phyloP scores from a whole-genome alignment of 2,329 filamentous ascomycete species.

The Botrytis fragariae region DNA sequence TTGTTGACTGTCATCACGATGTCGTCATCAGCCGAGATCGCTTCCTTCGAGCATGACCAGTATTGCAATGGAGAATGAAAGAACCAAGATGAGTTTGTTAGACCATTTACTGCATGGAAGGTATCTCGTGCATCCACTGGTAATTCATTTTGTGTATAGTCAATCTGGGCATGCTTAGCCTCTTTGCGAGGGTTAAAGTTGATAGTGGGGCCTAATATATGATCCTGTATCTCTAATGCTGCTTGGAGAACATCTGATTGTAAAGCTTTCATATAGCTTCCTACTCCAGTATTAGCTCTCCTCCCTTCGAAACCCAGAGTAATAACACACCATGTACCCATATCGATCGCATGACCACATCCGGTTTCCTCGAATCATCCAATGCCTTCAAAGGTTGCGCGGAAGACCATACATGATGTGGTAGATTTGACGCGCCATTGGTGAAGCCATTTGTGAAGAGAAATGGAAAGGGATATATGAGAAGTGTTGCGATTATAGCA shows the following conservation, averaged over 20 bases:
- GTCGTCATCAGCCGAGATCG: slow-evolving; percentile 58
- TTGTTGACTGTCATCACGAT: slow-evolving; percentile 69
- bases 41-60: slow-evolving; percentile 65
- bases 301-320: background rate
- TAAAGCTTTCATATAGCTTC: slow-evolving; percentile 73
- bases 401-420: slow-evolving; percentile 79
- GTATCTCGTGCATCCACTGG: slow-evolving; percentile 47
- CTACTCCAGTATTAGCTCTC: slow-evolving; percentile 28
- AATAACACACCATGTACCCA: slow-evolving; percentile 67
- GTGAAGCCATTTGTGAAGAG: slow-evolving; percentile 70
- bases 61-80: slow-evolving; percentile 82
- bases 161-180: slow-evolving; percentile 18
- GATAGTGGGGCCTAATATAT: slow-evolving; percentile 60
- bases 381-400: slow-evolving; percentile 60
- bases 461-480: slow-evolving; percentile 74
- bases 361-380: slow-evolving; percentile 49
- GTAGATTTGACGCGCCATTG: slow-evolving; percentile 68
- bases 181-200: slow-evolving; percentile 52
- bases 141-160: slow-evolving; percentile 31
- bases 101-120: slow-evolving; percentile 58
- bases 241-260: slow-evolving; percentile 61
- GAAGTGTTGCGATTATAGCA: slow-evolving; percentile 65
- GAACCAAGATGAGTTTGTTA: slow-evolving; percentile 66
- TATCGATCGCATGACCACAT: slow-evolving; percentile 78
- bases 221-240: slow-evolving; percentile 68